Conservation (phyloP, 495 filamentous ascomycete species). For the Penicillium malachiteum region DNA sequence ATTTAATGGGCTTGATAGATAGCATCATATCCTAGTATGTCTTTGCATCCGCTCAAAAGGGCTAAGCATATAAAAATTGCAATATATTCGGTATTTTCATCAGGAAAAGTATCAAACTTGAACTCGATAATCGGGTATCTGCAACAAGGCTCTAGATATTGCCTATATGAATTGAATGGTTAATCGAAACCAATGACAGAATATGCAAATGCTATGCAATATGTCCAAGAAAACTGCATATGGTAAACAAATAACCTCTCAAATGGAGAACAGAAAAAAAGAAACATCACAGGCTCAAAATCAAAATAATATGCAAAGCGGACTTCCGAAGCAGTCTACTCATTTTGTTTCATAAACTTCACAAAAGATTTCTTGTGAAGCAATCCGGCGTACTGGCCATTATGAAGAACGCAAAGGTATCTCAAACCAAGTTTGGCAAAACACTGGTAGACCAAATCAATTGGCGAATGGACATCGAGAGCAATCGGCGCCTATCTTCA, state of each 20-base stretch:
- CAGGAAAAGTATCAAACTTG: too few relatives aligned
- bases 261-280: background rate
- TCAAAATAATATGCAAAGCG: background rate
- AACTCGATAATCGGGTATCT: background rate
- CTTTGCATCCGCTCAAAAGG: too few relatives aligned
- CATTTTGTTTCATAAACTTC: slow-evolving; percentile 82
- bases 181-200: background rate
- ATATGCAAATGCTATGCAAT: slow-evolving; percentile 22
- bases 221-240: slow-evolving; percentile 1
- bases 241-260: background rate
- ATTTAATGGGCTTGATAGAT: background rate
- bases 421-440: slow-evolving; percentile 92
- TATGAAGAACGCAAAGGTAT: slow-evolving; percentile 84
- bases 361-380: slow-evolving; percentile 98
- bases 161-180: background rate
- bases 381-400: slow-evolving; percentile 85
- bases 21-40: background rate
- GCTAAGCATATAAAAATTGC: too few relatives aligned
- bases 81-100: too few relatives aligned
- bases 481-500: slow-evolving; percentile 68
- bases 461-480: slow-evolving; percentile 83
- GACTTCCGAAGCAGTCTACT: slow-evolving; percentile 31
- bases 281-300: background rate
- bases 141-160: background rate
- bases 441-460: slow-evolving; percentile 95